phyloP scores from a whole-genome alignment of 2,329 filamentous ascomycete species.

The Samsoniella hepiali region DNA sequence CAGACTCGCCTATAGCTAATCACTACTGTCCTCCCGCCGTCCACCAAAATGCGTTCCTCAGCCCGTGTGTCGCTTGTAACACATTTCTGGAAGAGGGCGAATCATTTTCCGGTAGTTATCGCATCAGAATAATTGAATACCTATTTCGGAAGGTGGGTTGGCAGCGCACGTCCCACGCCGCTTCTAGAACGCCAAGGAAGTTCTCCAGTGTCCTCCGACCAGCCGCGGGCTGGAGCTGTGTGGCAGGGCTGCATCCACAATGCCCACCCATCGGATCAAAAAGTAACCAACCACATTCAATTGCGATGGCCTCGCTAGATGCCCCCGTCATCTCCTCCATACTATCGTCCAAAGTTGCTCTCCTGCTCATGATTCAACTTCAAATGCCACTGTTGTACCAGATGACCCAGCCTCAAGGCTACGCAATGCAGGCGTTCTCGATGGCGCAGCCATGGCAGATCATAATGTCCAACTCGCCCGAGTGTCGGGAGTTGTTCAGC shows the following conservation, averaged over 20 bases:
- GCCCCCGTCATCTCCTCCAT: background rate
- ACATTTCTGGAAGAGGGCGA: too few relatives aligned
- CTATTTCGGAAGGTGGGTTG: background rate
- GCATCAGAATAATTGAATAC: background rate
- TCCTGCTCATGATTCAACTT: background rate
- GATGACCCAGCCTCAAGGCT: background rate
- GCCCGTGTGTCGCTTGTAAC: too few relatives aligned
- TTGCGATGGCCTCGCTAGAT: background rate
- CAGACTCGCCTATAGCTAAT: too few relatives aligned
- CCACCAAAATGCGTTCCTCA: too few relatives aligned
- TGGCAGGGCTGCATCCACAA: conserved; percentile 1
- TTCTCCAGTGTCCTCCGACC: background rate
- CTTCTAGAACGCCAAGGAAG: too few relatives aligned
- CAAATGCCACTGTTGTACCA: background rate
- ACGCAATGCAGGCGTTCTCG: background rate
- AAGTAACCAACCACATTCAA: background rate
- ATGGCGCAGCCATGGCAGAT: background rate
- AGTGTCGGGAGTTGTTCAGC: background rate
- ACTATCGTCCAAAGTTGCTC: background rate
- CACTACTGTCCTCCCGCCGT: too few relatives aligned
- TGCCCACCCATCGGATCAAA: background rate
- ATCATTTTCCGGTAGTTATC: too few relatives aligned
- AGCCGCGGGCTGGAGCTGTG: background rate
- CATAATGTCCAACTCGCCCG: background rate
- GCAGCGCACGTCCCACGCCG: too few relatives aligned